Evolutionary conservation across 2,329 filamentous ascomycete species (phyloP).

Genomic region (Ophiostoma perfectum): DNA sequence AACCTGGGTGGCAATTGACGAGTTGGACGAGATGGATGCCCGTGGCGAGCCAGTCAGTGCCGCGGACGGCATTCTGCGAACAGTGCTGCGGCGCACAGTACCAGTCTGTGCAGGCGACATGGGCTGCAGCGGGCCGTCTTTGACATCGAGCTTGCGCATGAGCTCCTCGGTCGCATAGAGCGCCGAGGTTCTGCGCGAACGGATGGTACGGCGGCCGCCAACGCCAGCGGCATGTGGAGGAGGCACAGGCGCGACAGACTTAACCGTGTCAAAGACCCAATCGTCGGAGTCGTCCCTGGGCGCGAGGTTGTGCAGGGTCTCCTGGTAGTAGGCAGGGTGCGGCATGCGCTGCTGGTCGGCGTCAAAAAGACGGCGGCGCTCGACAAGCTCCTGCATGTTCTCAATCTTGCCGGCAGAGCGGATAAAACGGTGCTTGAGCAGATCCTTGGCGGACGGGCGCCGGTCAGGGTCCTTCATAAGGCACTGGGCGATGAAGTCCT

Average conservation of each 20-base stretch:
- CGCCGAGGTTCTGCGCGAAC: slow-evolving; percentile 52
- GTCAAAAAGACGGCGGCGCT: slow-evolving; percentile 76
- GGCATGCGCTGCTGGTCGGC: slow-evolving; percentile 62
- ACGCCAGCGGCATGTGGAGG: not conserved
- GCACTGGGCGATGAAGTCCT: slow-evolving; percentile 86
- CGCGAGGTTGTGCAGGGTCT: slow-evolving; percentile 72
- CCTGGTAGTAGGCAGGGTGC: slow-evolving; percentile 83
- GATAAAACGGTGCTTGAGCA: slow-evolving; percentile 85
- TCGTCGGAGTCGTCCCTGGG: slow-evolving; percentile 68
- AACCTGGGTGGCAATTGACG: not conserved
- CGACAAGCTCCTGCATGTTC: slow-evolving; percentile 78
- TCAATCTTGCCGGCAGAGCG: slow-evolving; percentile 82
- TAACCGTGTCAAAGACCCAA: slow-evolving; percentile 95
- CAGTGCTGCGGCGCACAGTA: slow-evolving; percentile 58
- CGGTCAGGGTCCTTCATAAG: slow-evolving; percentile 86
- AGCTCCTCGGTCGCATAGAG: slow-evolving; percentile 56
- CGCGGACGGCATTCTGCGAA: slow-evolving; percentile 44
- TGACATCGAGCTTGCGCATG: slow-evolving; percentile 55
- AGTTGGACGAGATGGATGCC: slow-evolving; percentile 15
- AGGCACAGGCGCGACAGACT: slow-evolving; percentile 58
- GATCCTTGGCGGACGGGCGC: slow-evolving; percentile 76
- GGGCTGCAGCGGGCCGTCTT: slow-evolving; percentile 54
- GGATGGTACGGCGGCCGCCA: slow-evolving; percentile 40
- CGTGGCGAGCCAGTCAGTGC: slow-evolving; percentile 29
- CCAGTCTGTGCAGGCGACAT: slow-evolving; percentile 45